A percentile compares a stretch with the other conserved stretches of the same genome.
phyloP scores from a whole-genome alignment of 148 eudicot genomes.

The Suaeda aralocaspica region DNA sequence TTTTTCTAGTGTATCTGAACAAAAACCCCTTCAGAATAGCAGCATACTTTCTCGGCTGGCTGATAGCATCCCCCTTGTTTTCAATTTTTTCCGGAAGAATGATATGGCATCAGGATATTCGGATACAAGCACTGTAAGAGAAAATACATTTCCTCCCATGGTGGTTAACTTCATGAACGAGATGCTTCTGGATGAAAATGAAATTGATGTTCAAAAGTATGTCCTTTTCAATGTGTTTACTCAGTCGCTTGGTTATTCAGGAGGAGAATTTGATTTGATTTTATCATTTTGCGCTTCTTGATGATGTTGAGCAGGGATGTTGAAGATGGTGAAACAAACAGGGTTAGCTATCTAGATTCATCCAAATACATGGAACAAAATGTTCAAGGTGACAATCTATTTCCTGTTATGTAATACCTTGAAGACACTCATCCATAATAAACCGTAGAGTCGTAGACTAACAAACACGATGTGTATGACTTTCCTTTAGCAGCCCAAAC shows the following conservation, averaged over 20 bases:
- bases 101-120: conserved; percentile 27
- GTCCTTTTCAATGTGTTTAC: conserved; percentile 28
- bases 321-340: conserved; percentile 30
- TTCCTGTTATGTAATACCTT: not conserved
- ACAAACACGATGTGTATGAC: not conserved
- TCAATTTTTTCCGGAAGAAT: conserved; percentile 46
- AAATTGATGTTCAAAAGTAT: conserved; percentile 26
- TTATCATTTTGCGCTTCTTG: not conserved
- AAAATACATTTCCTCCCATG: conserved; percentile 31
- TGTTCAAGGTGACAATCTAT: conserved; percentile 42
- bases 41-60: conserved; percentile 69
- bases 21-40: conserved; percentile 39
- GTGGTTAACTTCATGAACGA: conserved; percentile 26
- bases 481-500: conserved; percentile 34
- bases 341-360: conserved; percentile 29
- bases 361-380: conserved; percentile 28
- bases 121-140: conserved; percentile 22
- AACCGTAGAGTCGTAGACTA: not conserved
- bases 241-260: conserved; percentile 5
- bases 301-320: conserved; percentile 27
- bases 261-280: not conserved
- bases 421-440: not conserved
- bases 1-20: conserved; percentile 38
- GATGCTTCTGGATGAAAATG: conserved; percentile 25
- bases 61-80: conserved; percentile 64